These are phyloP conservation scores for Papiliotrema nemorosa DNA, from an alignment of 1,284 basidiomycete genomes.

Conservation along the genomic window DNA sequence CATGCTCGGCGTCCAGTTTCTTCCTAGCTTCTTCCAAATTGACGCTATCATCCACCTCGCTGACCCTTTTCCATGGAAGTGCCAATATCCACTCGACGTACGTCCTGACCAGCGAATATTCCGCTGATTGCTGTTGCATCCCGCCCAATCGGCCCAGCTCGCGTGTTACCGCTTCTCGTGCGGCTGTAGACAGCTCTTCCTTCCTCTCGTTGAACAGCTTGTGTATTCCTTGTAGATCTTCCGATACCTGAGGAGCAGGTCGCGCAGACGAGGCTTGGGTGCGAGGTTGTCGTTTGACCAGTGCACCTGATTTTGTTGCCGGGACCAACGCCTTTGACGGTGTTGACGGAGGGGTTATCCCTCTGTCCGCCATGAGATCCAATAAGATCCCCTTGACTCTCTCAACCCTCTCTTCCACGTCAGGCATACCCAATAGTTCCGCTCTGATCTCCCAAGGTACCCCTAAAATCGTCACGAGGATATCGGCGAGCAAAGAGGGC, in stretches of 20 bases:
- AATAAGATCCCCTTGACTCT: slow-evolving; percentile 29
- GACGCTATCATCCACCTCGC: slow-evolving; percentile 23
- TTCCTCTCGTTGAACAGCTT: slow-evolving; percentile 14
- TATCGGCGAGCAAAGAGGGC: slow-evolving; percentile 32
- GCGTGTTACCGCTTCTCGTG: slow-evolving; percentile 24
- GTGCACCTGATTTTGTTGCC: slow-evolving; percentile 4
- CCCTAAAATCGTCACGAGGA: slow-evolving; percentile 35
- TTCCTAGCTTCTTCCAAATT: slow-evolving; percentile 32
- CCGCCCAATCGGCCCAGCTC: slow-evolving; percentile 34
- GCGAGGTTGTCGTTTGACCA: slow-evolving; percentile 9
- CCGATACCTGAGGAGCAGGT: slow-evolving; percentile 17
- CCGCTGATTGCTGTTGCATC: slow-evolving; percentile 42
- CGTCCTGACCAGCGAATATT: slow-evolving; percentile 43
- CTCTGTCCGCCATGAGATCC: slow-evolving; percentile 21
- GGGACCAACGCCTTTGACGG: slow-evolving; percentile 2
- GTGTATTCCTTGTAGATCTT: slow-evolving; percentile 37
- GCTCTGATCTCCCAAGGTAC: slow-evolving; percentile 37
- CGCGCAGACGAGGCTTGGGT: not conserved
- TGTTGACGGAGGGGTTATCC: slow-evolving; percentile 6
- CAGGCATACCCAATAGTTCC: slow-evolving; percentile 34
- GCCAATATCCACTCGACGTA: slow-evolving; percentile 43
- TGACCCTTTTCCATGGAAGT: slow-evolving; percentile 40
- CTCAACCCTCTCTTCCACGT: slow-evolving; percentile 25
- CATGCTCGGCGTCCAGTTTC: slow-evolving; percentile 41
- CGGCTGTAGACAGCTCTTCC: slow-evolving; percentile 26